These are phyloP conservation scores for Coffea humblotiana DNA, from an alignment of 305 asterid species.

Conservation along the genomic window DNA sequence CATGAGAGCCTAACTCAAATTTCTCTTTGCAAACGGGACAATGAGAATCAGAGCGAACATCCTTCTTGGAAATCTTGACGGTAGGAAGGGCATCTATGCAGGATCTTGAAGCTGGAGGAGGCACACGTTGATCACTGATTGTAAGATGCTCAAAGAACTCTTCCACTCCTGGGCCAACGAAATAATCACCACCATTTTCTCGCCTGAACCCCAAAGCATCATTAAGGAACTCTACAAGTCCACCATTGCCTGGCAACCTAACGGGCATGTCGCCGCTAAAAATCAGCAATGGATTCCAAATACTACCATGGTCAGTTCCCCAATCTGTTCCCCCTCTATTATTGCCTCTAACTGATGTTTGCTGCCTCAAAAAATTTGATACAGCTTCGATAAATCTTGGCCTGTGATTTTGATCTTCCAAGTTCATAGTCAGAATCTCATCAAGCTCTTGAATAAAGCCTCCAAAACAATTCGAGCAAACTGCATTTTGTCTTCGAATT, in stretches of 20 bases:
- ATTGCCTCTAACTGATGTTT: slow-evolving; percentile 37
- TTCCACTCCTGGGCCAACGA: slow-evolving; percentile 77
- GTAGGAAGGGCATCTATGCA: slow-evolving; percentile 61
- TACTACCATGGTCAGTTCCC: slow-evolving; percentile 30
- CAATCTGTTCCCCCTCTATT: slow-evolving; percentile 33
- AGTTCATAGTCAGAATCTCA: slow-evolving; percentile 38
- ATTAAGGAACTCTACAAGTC: slow-evolving; percentile 58
- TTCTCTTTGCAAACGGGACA: slow-evolving; percentile 83
- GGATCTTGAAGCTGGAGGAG: slow-evolving; percentile 74
- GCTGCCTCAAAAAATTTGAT: slow-evolving; percentile 65
- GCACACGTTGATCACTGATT: slow-evolving; percentile 44
- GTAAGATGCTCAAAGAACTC: slow-evolving; percentile 58
- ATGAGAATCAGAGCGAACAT: slow-evolving; percentile 62
- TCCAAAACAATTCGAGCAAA: slow-evolving; percentile 57
- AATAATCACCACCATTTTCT: slow-evolving; percentile 69
- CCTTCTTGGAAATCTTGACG: slow-evolving; percentile 70
- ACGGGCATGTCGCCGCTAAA: slow-evolving; percentile 78
- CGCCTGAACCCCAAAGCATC: slow-evolving; percentile 69
- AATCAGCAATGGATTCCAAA: slow-evolving; percentile 68
- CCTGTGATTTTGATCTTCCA: slow-evolving; percentile 48
- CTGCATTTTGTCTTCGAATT: slow-evolving; percentile 35
- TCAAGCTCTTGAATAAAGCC: slow-evolving; percentile 76
- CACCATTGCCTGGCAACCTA: slow-evolving; percentile 65
- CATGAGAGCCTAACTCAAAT: slow-evolving; percentile 70
- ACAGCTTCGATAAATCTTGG: slow-evolving; percentile 61